These are phyloP conservation scores for Pseudomassariella vexata DNA, from an alignment of 2,329 filamentous ascomycete species.

Conservation along the genomic window DNA sequence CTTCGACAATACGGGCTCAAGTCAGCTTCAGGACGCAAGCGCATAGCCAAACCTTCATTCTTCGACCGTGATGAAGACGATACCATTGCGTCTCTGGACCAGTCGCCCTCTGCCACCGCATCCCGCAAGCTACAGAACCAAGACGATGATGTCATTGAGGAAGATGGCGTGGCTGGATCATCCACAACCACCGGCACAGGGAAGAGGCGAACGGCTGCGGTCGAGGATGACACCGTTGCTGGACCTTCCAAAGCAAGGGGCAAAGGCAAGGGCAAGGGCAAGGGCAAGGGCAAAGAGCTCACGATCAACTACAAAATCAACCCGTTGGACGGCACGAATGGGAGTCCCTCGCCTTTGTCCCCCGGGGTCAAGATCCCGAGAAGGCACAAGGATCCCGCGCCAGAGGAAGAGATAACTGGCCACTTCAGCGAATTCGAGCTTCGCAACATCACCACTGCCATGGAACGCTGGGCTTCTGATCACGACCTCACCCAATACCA, in stretches of 20 bases:
- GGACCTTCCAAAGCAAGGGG: constrained; percentile 10
- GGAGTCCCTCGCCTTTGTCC: no score
- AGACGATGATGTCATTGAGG: no score
- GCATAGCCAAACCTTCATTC: constrained; percentile 18
- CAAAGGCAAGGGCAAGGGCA: constrained; percentile 8
- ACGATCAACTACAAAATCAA: no score
- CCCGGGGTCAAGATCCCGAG: no score
- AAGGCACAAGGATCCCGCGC: constrained; percentile 4
- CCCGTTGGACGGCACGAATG: no score
- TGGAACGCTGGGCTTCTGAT: constrained; percentile 39
- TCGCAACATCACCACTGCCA: constrained; percentile 29
- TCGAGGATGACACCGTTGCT: constrained; percentile 3
- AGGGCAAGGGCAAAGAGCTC: no score
- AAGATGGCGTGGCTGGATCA: no score
- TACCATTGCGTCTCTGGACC: constrained; percentile 5
- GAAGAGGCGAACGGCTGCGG: no score
- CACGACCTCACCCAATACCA: constrained; percentile 35
- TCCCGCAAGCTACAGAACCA: constrained; percentile 10
- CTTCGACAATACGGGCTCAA: constrained; percentile 13
- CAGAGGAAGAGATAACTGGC: constrained; percentile 20
- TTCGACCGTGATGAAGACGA: constrained; percentile 10
- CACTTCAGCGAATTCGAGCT: constrained; percentile 39
- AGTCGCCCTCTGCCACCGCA: constrained; percentile 13
- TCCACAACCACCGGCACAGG: no score
- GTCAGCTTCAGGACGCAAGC: constrained; percentile 16